phyloP scores from a whole-genome alignment of 2,329 filamentous ascomycete genomes.

The Stachybotrys chartarum region DNA sequence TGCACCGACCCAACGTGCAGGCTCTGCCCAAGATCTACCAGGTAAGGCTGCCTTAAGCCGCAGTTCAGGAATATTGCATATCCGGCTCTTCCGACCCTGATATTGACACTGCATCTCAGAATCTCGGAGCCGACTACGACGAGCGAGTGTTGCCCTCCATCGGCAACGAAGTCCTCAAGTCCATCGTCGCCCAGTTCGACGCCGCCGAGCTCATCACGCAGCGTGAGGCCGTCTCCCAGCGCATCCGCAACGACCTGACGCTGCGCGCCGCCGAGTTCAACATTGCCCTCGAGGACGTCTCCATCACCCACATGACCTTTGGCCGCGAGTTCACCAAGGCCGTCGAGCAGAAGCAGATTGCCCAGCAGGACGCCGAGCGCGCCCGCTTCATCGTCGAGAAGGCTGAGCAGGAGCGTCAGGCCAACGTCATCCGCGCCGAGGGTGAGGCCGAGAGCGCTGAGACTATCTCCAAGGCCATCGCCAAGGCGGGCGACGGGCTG shows the following conservation, averaged over 20 bases:
- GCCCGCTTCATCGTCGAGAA: constrained; percentile 98
- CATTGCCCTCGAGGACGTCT: constrained; percentile 97
- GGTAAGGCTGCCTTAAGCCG: constrained; percentile 40
- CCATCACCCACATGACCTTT: constrained; percentile 99
- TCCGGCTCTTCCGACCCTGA: neutral
- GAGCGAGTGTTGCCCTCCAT: constrained; percentile 97
- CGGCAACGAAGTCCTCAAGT: constrained; percentile 98
- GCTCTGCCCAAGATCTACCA: constrained; percentile 96
- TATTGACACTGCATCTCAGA: constrained; percentile 42
- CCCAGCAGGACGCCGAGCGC: constrained; percentile 95
- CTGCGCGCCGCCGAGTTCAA: constrained; percentile 96
- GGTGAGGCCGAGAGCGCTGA: constrained; percentile 96
- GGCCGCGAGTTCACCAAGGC: constrained; percentile 98
- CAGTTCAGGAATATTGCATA: neutral
- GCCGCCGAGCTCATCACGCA: constrained; percentile 98
- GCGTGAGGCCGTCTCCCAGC: constrained; percentile 91
- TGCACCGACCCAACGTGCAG: constrained; percentile 91
- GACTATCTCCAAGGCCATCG: constrained; percentile 87
- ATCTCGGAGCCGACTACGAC: constrained; percentile 96
- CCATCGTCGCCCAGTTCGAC: constrained; percentile 98
- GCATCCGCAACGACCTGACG: constrained; percentile 86
- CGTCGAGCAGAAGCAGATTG: constrained; percentile 99
- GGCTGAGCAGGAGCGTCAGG: constrained; percentile 97
- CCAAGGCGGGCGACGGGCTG: constrained; percentile 86
- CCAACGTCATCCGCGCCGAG: constrained; percentile 96